A percentile compares a stretch with the other conserved stretches of the same genome.
phyloP scores from a whole-genome alignment of 352 stramenopile species.

The Globisporangium sylvaticum region DNA sequence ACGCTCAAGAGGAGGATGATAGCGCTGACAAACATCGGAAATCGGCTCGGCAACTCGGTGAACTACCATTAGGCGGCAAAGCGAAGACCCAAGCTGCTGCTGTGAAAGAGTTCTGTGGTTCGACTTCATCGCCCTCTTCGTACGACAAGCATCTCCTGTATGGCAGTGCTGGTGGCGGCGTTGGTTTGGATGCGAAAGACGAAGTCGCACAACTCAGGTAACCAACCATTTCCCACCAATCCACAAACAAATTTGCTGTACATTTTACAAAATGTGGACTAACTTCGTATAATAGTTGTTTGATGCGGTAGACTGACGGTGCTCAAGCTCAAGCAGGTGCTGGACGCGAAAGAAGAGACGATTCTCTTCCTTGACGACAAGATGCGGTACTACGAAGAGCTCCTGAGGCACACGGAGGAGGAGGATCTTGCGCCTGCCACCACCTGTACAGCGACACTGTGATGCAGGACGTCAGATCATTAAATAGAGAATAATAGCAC shows the following conservation, averaged over 20 bases:
- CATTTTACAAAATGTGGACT: neutral
- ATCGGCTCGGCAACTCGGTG: neutral
- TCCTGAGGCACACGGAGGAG: neutral
- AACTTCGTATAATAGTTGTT: neutral
- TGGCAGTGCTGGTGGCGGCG: neutral
- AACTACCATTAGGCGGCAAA: neutral
- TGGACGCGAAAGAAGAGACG: conserved; percentile 64
- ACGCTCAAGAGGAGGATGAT: neutral
- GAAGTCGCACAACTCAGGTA: conserved; percentile 28
- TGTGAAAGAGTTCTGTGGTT: neutral
- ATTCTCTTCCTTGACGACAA: conserved; percentile 52
- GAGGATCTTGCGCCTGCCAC: neutral
- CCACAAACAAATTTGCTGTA: neutral
- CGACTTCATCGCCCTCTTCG: neutral
- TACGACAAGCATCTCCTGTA: neutral
- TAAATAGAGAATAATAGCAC: too few species aligned
- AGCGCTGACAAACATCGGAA: neutral
- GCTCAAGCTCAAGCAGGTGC: conserved; percentile 41
- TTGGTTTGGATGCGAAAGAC: neutral
- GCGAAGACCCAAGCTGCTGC: neutral
- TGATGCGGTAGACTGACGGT: conserved; percentile 38
- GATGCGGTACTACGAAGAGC: conserved; percentile 41
- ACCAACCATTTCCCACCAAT: neutral
- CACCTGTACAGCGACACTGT: neutral
- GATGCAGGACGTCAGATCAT: too few species aligned